Percentiles rank a stretch among this genome's conserved stretches.
Conservation (phyloP, 1,284 basidiomycete genomes). For the Microstroma glucosiphilum region DNA sequence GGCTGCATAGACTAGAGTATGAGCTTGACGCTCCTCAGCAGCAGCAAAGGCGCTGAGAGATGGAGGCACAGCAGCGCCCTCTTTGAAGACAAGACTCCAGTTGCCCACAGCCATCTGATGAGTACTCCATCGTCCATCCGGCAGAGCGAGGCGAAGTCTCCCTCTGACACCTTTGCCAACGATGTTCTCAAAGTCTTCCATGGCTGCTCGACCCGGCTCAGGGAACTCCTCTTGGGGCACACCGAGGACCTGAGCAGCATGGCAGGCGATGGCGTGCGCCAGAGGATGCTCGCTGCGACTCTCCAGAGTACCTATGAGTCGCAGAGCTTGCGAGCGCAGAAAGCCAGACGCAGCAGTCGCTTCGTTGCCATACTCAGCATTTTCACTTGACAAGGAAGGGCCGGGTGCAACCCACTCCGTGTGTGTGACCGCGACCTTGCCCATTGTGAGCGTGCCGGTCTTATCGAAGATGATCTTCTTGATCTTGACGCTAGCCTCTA, state of each 20-base stretch:
- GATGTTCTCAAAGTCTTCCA: conserved; percentile 67
- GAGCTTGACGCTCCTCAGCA: conserved; percentile 30
- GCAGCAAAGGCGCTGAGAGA: conserved; percentile 16
- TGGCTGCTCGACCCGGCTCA: not conserved
- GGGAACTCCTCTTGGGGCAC: conserved; percentile 48
- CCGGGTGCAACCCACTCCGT: conserved; percentile 64
- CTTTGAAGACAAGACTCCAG: conserved; percentile 20
- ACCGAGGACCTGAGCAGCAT: conserved; percentile 54
- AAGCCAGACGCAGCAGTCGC: conserved; percentile 17
- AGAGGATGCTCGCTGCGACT: conserved; percentile 91
- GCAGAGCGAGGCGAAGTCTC: conserved; percentile 16
- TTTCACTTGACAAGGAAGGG: not conserved
- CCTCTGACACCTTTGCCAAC: conserved; percentile 77
- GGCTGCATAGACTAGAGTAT: conserved; percentile 40
- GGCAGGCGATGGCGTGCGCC: conserved; percentile 78
- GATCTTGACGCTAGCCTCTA: conserved; percentile 82
- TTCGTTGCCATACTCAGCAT: not conserved
- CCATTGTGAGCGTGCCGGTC: conserved; percentile 92
- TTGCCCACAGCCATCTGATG: conserved; percentile 39
- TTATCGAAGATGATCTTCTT: conserved; percentile 86
- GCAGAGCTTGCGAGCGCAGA: conserved; percentile 34
- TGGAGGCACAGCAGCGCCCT: conserved; percentile 9
- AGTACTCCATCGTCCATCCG: not conserved
- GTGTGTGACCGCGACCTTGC: conserved; percentile 68
- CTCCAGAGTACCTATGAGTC: conserved; percentile 76